Evolutionary conservation across 2,329 filamentous ascomycete species (phyloP).

Genomic region (Cylindrodendrum hubeiense): DNA sequence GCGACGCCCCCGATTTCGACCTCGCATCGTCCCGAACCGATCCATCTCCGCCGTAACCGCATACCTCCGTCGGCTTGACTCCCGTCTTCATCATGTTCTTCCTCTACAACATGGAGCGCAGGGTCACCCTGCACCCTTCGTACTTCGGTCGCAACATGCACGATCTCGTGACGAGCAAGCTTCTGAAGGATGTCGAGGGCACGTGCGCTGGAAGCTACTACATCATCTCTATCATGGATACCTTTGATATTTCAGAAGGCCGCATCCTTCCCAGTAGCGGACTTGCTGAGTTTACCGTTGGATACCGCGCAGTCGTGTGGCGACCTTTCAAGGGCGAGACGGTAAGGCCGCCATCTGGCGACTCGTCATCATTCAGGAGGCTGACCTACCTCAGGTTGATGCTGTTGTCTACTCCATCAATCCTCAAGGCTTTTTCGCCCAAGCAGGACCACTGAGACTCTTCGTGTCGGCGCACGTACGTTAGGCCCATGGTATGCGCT

Average conservation of each 20-base stretch:
- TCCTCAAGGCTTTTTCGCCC: slow-evolving; percentile 89
- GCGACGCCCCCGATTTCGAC: background rate
- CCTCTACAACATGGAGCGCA: slow-evolving; percentile 95
- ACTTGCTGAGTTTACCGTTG: slow-evolving; percentile 92
- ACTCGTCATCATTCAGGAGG: slow-evolving; percentile 35
- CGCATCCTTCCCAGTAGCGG: slow-evolving; percentile 93
- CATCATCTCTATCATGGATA: slow-evolving; percentile 98
- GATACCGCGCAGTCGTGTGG: slow-evolving; percentile 97
- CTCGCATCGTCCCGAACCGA: slow-evolving; percentile 15
- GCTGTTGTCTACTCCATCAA: slow-evolving; percentile 94
- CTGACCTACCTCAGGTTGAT: slow-evolving; percentile 77
- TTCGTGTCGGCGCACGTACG: slow-evolving; percentile 88
- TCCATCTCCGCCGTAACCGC: background rate
- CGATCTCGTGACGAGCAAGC: slow-evolving; percentile 88
- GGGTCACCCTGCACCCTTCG: slow-evolving; percentile 94
- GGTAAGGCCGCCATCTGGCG: slow-evolving; percentile 65
- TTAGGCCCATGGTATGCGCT: slow-evolving; percentile 30
- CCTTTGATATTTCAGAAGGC: slow-evolving; percentile 93
- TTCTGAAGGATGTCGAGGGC: slow-evolving; percentile 94
- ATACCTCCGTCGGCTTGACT: slow-evolving; percentile 18
- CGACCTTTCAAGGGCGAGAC: slow-evolving; percentile 98
- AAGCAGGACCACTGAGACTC: slow-evolving; percentile 81
- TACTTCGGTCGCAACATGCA: slow-evolving; percentile 97
- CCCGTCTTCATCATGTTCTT: slow-evolving; percentile 82
- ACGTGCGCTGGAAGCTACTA: slow-evolving; percentile 96